phyloP scores from a whole-genome alignment of 2,329 filamentous ascomycete species.

The Lachnellula arida region DNA sequence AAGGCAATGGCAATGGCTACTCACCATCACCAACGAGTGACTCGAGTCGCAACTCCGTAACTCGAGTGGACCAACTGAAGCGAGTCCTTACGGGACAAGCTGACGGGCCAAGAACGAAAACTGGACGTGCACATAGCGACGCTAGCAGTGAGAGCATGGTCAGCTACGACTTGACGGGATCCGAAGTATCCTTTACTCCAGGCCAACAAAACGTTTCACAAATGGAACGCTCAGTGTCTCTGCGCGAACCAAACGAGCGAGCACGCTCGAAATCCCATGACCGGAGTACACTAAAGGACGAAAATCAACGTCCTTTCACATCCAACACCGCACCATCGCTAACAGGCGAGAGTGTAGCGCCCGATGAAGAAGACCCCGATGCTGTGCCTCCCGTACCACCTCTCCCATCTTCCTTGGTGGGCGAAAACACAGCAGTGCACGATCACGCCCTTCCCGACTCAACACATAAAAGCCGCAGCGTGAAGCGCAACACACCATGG shows the following conservation, averaged over 20 bases:
- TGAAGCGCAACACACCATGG: conserved; percentile 22
- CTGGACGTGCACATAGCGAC: conserved; percentile 43
- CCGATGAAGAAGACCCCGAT: conserved; percentile 21
- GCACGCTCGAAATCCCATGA: conserved; percentile 31
- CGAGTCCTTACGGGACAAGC: conserved; percentile 53
- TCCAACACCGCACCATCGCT: conserved; percentile 19
- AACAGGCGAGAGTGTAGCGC: conserved; percentile 9
- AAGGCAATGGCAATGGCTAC: conserved; percentile 50
- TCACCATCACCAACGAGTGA: conserved; percentile 40
- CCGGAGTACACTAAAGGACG: conserved; percentile 16
- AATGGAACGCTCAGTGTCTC: conserved; percentile 25
- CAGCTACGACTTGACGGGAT: conserved; percentile 64
- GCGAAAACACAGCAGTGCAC: conserved; percentile 18
- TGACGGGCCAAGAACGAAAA: conserved; percentile 31
- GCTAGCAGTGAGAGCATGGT: conserved; percentile 64
- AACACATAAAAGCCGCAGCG: conserved; percentile 19
- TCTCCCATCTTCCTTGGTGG: conserved; percentile 23
- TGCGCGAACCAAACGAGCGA: conserved; percentile 23
- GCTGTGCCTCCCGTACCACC: conserved; percentile 30
- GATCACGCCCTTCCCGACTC: conserved; percentile 20
- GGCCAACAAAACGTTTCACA: conserved; percentile 16
- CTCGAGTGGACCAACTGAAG: conserved; percentile 61
- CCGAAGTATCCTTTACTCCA: conserved; percentile 57
- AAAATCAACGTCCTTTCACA: conserved; percentile 20
- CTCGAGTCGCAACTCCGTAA: conserved; percentile 47